Evolutionary conservation across 441 rosid species (phyloP).

Genomic region (Adansonia gregorii): DNA sequence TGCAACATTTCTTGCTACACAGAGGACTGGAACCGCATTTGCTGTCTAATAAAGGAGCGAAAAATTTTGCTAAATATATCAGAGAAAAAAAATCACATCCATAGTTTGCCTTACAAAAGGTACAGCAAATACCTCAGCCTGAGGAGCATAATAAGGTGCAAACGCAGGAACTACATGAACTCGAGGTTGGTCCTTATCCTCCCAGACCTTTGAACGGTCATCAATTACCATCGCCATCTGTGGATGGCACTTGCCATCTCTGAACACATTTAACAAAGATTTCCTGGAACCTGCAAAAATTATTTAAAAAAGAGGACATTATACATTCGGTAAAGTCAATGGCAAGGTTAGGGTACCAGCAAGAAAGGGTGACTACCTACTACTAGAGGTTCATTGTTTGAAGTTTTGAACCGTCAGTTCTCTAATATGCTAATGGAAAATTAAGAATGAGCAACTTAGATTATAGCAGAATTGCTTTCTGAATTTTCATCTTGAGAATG

Average conservation of each 20-base stretch:
- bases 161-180: slow-evolving; percentile 96
- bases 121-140: slow-evolving; percentile 69
- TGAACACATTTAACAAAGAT: slow-evolving; percentile 83
- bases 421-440: neutral
- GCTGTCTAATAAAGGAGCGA: slow-evolving; percentile 57
- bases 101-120: slow-evolving; percentile 20
- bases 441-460: neutral
- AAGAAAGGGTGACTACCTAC: slow-evolving; percentile 1
- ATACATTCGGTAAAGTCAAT: slow-evolving; percentile 1
- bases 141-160: slow-evolving; percentile 94
- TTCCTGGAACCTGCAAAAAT: slow-evolving; percentile 70
- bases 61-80: slow-evolving; percentile 7
- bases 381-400: neutral
- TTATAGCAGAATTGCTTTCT: neutral
- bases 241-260: slow-evolving; percentile 86
- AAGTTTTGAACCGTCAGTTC: neutral
- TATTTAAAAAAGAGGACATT: slow-evolving; percentile 17
- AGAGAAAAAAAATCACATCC: slow-evolving; percentile 17
- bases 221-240: slow-evolving; percentile 99
- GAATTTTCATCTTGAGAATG: neutral
- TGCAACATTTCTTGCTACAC: slow-evolving; percentile 99
- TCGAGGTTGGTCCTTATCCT: slow-evolving; percentile 95
- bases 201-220: slow-evolving; percentile 97
- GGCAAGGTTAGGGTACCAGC: slow-evolving; percentile 3
- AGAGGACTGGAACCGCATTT: slow-evolving; percentile 80